Conservation (phyloP, 2,329 filamentous ascomycete species). For the Ophiostoma tasmaniense region DNA sequence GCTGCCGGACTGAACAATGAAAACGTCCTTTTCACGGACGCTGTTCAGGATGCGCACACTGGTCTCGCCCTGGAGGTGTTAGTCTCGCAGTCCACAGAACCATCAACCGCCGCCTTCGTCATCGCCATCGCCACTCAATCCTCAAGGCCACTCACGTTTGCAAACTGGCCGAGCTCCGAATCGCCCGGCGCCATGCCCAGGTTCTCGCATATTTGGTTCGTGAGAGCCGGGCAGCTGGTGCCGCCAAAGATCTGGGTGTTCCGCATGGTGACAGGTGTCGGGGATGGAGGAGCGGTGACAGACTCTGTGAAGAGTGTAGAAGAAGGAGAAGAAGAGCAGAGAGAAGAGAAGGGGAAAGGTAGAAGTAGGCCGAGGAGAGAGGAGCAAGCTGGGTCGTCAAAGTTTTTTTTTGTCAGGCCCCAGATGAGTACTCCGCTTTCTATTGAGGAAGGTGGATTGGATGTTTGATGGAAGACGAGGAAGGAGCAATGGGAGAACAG, state of each 20-base stretch:
- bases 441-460: not conserved
- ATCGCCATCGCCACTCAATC: slow-evolving; percentile 16
- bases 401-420: slow-evolving; percentile 4
- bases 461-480: not conserved
- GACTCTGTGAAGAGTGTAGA: not conserved
- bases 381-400: slow-evolving; percentile 3
- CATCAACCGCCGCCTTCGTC: not conserved
- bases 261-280: slow-evolving; percentile 20
- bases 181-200: slow-evolving; percentile 56
- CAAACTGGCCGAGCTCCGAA: slow-evolving; percentile 61
- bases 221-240: slow-evolving; percentile 57
- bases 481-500: not conserved
- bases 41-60: slow-evolving; percentile 61
- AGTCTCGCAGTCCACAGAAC: slow-evolving; percentile 10
- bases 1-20: slow-evolving; percentile 96
- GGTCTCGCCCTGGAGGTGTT: slow-evolving; percentile 50
- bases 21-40: slow-evolving; percentile 96
- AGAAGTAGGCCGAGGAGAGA: not conserved
- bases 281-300: slow-evolving; percentile 6
- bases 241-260: slow-evolving; percentile 61
- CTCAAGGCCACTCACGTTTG: slow-evolving; percentile 41
- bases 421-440: not conserved
- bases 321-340: not conserved
- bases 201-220: slow-evolving; percentile 58
- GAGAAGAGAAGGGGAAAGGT: not conserved